Percentiles rank a stretch among this genome's conserved stretches.
phyloP scores from a whole-genome alignment of 306 rosid genomes.

The Luffa acutangula region DNA sequence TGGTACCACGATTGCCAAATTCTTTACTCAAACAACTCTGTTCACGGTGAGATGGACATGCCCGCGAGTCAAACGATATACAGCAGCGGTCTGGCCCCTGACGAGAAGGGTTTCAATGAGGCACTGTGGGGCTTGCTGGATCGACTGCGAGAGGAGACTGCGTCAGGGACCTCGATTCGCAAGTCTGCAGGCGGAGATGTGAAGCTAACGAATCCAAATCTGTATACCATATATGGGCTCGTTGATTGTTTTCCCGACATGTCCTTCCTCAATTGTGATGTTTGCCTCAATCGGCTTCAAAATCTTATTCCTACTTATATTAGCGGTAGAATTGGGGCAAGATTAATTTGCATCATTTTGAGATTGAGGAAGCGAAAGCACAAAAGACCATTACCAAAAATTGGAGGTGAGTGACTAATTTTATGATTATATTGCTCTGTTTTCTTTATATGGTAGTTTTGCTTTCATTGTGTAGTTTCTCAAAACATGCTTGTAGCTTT shows the following conservation, averaged over 20 bases:
- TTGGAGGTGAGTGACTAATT: neutral
- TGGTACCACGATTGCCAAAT: too few species aligned
- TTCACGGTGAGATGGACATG: neutral
- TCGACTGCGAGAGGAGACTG: neutral
- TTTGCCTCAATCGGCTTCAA: neutral
- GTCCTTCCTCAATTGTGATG: neutral
- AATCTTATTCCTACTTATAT: neutral
- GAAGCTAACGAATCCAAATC: neutral
- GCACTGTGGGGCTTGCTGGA: neutral
- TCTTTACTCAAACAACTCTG: too few species aligned
- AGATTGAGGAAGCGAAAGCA: neutral
- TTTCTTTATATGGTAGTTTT: neutral
- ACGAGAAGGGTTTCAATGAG: neutral
- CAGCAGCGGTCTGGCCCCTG: neutral
- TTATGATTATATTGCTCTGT: neutral
- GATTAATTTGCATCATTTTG: neutral
- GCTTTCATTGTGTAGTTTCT: neutral
- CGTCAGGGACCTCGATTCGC: conserved; percentile 1
- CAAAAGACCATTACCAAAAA: neutral
- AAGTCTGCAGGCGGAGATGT: neutral
- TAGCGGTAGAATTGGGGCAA: neutral
- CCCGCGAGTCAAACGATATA: fast-evolving
- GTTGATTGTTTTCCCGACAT: conserved; percentile 10
- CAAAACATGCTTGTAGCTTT: neutral
- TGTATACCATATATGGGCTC: neutral